Evolutionary conservation across 306 rosid genomes (phyloP).

Genomic region (Urtica urens): DNA sequence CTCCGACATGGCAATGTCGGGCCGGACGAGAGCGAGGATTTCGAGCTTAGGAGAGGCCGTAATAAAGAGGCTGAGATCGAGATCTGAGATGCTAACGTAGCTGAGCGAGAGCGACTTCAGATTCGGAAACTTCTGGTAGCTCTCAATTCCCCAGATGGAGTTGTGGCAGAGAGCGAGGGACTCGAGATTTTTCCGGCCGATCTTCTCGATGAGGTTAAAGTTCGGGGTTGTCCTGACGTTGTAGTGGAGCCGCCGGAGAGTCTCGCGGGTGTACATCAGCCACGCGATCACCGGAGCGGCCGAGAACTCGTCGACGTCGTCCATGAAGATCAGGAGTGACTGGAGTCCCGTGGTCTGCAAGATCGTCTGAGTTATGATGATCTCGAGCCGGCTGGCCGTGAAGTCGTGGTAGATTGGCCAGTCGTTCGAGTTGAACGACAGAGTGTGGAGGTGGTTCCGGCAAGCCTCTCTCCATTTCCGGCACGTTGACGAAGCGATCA

Average conservation of each 20-base stretch:
- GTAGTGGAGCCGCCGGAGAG: constrained; percentile 38
- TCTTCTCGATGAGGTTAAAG: constrained; percentile 54
- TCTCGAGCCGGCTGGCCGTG: constrained; percentile 43
- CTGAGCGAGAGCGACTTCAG: constrained; percentile 61
- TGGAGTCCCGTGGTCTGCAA: constrained; percentile 65
- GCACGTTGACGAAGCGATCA: constrained; percentile 75
- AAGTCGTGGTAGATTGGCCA: constrained; percentile 50
- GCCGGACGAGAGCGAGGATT: constrained; percentile 44
- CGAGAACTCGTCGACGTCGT: constrained; percentile 56
- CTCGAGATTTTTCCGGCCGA: constrained; percentile 60
- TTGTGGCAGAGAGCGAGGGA: constrained; percentile 45
- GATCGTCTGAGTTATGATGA: constrained; percentile 71
- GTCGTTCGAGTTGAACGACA: constrained; percentile 60
- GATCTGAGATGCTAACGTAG: constrained; percentile 46
- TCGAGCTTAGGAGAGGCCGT: constrained; percentile 52
- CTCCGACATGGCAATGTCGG: constrained; percentile 62
- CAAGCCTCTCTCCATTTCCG: constrained; percentile 63
- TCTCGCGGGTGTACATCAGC: constrained; percentile 69
- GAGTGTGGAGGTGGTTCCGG: constrained; percentile 47
- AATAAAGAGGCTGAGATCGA: constrained; percentile 69
- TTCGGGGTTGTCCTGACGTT: constrained; percentile 50
- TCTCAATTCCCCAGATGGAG: constrained; percentile 52
- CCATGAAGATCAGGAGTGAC: constrained; percentile 55
- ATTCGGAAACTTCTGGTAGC: constrained; percentile 58
- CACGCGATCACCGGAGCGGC: constrained; percentile 70